Evolutionary conservation across 148 eudicot genomes (phyloP), one percentile per base, ranked within the genome.

Genomic region (Silene conica): DNA sequence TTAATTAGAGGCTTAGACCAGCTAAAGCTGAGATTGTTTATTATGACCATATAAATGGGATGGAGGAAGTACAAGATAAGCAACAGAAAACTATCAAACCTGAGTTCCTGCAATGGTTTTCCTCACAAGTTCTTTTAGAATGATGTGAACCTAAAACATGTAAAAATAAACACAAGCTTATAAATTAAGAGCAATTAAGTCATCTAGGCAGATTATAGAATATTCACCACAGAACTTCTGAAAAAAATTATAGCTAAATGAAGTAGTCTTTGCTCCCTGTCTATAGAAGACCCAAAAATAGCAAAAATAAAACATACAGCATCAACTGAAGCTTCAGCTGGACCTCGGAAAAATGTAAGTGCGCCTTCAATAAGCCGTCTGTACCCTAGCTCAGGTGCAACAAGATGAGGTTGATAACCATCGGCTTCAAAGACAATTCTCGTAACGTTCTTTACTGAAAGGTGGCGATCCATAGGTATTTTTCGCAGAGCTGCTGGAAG

Each of bases 331-430:
- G 87, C 89, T 84, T 85, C 89, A 74, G 93, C 96, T 10, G 97
- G 97, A 64, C 83, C 86, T 77, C 81, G 84, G 43, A 87, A 88
- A 68, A 69, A 88, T 61, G 58, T 77, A 15, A 92, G 75, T 2
- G 92, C 82, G 22, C 92, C 87, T 15, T 92, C 97, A 73, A 92
- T 92, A 60, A 92, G 97, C 34, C 95, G 92, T 66, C 95, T 80
- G 69, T 88, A 92, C 76, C 88, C 97, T 80, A 82, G 87, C 82
- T 92, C 97, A 48, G 95, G 97, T 58, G 97, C 97, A 77, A 92
- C 81, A 74, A 92, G 82, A 77, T 88, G 94, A 63, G 92, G 94
- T 58, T 92, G 95, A 82, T 92, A 92, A 20, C 95, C 95, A 86
- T 92, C 97, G 72, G 95, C 92, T 79, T 89, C 87, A 38, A 86